Evolutionary conservation across 495 filamentous ascomycete genomes (phyloP).

Genomic region (Glarea lozoyensis): DNA sequence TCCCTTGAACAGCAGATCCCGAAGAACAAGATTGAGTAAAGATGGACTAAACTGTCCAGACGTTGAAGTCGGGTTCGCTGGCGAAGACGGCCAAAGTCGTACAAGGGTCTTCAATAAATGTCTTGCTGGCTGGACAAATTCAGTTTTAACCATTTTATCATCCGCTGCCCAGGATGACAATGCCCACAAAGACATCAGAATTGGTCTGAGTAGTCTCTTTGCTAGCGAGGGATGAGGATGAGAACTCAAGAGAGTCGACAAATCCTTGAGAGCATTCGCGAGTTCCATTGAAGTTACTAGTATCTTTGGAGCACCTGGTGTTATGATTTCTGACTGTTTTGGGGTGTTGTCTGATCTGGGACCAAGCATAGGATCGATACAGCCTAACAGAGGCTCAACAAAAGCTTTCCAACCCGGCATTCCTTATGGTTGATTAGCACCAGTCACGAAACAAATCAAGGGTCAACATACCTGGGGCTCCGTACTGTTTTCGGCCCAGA

Average conservation of each 20-base stretch:
- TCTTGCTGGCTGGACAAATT: slow-evolving; percentile 27
- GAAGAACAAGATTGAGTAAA: slow-evolving; percentile 29
- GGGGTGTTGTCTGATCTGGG: neutral
- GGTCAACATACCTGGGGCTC: slow-evolving; percentile 59
- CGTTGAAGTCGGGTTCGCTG: neutral
- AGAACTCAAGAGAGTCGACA: slow-evolving; percentile 49
- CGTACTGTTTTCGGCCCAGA: slow-evolving; percentile 54
- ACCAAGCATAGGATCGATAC: slow-evolving; percentile 45
- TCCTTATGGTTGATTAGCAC: too few relatives aligned
- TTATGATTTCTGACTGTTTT: slow-evolving; percentile 2
- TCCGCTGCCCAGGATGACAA: slow-evolving; percentile 43
- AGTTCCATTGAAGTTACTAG: slow-evolving; percentile 30
- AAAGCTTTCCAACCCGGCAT: slow-evolving; percentile 63
- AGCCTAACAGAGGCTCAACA: slow-evolving; percentile 52
- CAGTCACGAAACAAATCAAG: too few relatives aligned
- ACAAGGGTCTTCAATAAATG: slow-evolving; percentile 36
- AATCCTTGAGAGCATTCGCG: slow-evolving; percentile 40
- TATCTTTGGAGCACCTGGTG: slow-evolving; percentile 28
- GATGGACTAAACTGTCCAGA: slow-evolving; percentile 16
- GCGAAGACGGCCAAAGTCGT: slow-evolving; percentile 32
- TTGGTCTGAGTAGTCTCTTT: slow-evolving; percentile 55
- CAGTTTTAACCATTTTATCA: slow-evolving; percentile 14
- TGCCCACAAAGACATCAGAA: slow-evolving; percentile 63
- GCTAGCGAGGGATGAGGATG: slow-evolving; percentile 68
- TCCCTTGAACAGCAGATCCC: slow-evolving; percentile 33